Evolutionary conservation across 2,329 filamentous ascomycete genomes (phyloP), one percentile per base, ranked within the genome.

Genomic region (Xylaria sp.): DNA sequence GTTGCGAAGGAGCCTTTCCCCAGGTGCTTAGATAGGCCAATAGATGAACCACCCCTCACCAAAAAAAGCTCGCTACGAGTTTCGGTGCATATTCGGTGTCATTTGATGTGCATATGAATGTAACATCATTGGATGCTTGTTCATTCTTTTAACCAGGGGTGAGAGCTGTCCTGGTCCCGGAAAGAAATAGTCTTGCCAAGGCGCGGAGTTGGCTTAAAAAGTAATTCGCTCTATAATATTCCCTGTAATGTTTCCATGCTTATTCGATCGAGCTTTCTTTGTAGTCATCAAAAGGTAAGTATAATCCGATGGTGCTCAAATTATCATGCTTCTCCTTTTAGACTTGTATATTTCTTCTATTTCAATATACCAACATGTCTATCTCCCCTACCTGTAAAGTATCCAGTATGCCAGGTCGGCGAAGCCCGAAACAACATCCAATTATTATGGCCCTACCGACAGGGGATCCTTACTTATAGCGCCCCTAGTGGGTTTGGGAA

Each of bases 11-110:
- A 50, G 41, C 41, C 23, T 18, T 66, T 52, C 50, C 59, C 60
- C 45, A 25, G 39, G 41, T 41, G n/a, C 20, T 48, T 20, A 39
- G 56, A 41, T 67, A 46, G 20, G 50, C 30, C 34, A 57, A 30
- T 59, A n/a, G n/a, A 28, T 39, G 48, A 45, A 63, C 58, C 28
- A 66, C 48, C 61, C 57, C 41, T 50, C 56, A 53, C 59, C 12
- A 39, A 53, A 8, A 34, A 43, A 60, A 50, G 36, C 61, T 67
- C 60, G 55, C 60, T 67, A 64, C 56, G 36, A 62, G 52, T 65
- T 65, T 65, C 62, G 66, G 66, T 68, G 58, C 66, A 62, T 66
- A 68, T 65, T 68, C 59, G 66, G 66, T 62, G 58, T 34, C 66
- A 66, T 62, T 65, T 50, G 57, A 52, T 60, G 55, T 15, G 43